Conservation (phyloP, 1,284 basidiomycete species). For the Malassezia globosa region DNA sequence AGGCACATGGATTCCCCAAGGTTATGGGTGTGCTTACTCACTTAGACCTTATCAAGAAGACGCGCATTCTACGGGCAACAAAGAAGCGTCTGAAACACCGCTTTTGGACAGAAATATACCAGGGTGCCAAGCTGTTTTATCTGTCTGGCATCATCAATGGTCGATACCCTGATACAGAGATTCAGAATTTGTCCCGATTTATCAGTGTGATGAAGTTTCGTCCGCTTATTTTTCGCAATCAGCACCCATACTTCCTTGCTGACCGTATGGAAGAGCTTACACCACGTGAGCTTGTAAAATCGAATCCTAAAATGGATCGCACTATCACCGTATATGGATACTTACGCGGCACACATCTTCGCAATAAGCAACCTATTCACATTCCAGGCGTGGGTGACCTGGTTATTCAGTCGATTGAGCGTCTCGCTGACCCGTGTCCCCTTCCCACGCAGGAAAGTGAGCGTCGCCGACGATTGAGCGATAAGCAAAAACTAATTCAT, state of each 20-base stretch:
- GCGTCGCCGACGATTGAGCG: conserved; percentile 79
- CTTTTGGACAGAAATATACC: conserved; percentile 99
- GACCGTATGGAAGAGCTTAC: conserved; percentile 94
- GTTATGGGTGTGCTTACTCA: conserved; percentile 93
- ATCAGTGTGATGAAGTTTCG: conserved; percentile 98
- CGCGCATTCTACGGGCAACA: conserved; percentile 70
- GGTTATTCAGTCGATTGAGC: conserved; percentile 61
- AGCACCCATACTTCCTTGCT: conserved; percentile 87
- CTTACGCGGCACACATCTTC: conserved; percentile 53
- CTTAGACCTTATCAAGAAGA: conserved; percentile 91
- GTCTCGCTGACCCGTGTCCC: conserved; percentile 84
- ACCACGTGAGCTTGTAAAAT: conserved; percentile 68
- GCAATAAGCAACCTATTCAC: conserved; percentile 70
- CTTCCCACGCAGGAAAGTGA: conserved; percentile 83
- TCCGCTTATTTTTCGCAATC: conserved; percentile 86
- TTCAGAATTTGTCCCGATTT: conserved; percentile 81
- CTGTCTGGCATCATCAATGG: conserved; percentile 95
- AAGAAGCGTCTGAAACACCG: conserved; percentile 94
- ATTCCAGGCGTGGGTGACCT: conserved; percentile 84
- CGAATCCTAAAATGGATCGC: conserved; percentile 76
- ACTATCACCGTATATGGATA: conserved; percentile 90
- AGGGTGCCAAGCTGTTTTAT: conserved; percentile 96
- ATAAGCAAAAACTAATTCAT: conserved; percentile 89
- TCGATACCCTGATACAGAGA: conserved; percentile 92
- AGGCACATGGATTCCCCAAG: conserved; percentile 95